Evolutionary conservation across 176 grass and related monocot species (phyloP), one percentile per base, ranked within the genome.

Genomic region (Eragrostis nindensis): DNA sequence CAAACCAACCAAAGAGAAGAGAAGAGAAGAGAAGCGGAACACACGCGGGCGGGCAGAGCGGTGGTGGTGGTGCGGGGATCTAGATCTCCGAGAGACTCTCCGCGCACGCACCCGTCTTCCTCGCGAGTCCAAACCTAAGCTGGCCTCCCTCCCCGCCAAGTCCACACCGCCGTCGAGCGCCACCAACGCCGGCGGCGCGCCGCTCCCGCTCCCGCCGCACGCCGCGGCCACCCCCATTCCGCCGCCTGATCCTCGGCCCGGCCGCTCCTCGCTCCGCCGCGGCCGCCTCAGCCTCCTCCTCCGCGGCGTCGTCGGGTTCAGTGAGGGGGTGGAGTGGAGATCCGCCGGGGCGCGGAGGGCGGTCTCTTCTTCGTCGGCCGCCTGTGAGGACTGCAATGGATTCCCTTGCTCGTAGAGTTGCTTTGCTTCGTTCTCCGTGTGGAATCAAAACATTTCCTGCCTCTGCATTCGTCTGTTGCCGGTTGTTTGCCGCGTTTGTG

Each of bases 11-110:
- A 46, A 15, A 47, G 43, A 5, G 8, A n/a, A 24, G n/a, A n/a
- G 52, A 21, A 6, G 52, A 21, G 21, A 18, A 18, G 26, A 14
- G 61, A 30, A 63, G 76, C 76, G 76, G 60, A 66, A 53, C 76
- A 61, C 73, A 40, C 76, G 5, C 56, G 75, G 59, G 75, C 26
- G 11, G 46, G 18, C 21, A 8, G 41, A 8, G 3, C 8, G 7
- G 47, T 47, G 76, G 18, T 22, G 59, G 42, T 49, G 53, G 57
- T 8, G 73, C 42, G 75, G 77, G 76, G 77, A 79, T 79, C 77
- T 79, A 79, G 77, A 79, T 79, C 63, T 66, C 76, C 56, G 8
- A 3, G n/a, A n/a, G 24, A 30, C 59, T 22, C 47, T 3, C 22
- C 75, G 12, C 43, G 8, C 25, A 3, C 75, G 3, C 60, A 18